phyloP scores from a whole-genome alignment of 2,329 filamentous ascomycete species.

The Amylocarpus encephaloides region DNA sequence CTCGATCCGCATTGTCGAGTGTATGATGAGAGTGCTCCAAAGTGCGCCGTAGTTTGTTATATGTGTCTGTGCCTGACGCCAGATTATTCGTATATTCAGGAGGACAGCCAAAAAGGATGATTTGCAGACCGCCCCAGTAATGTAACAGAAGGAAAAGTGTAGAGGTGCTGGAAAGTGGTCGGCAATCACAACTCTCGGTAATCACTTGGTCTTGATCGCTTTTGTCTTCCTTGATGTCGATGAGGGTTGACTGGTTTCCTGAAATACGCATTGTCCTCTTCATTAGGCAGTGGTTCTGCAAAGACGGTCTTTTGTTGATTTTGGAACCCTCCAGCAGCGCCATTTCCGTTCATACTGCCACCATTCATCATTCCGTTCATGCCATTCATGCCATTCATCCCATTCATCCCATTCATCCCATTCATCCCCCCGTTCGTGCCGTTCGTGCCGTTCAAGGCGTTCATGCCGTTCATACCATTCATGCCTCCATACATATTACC shows the following conservation, averaged over 20 bases:
- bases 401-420: slow-evolving; percentile 9
- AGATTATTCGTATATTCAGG: too few species aligned
- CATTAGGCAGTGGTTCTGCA: slow-evolving; percentile 48
- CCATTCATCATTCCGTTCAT: slow-evolving; percentile 31
- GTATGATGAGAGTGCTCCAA: too few species aligned
- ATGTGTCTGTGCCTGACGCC: too few species aligned
- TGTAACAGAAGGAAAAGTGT: not conserved
- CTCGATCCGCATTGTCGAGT: too few species aligned
- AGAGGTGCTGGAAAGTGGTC: not conserved
- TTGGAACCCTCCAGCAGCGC: slow-evolving; percentile 37
- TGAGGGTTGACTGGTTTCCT: slow-evolving; percentile 93
- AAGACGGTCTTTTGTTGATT: slow-evolving; percentile 48
- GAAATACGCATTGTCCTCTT: slow-evolving; percentile 88
- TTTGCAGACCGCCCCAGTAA: not conserved
- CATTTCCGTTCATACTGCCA: slow-evolving; percentile 24
- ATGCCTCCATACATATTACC: slow-evolving; percentile 24
- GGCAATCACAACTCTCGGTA: slow-evolving; percentile 70
- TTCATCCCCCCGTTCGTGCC: slow-evolving; percentile 31
- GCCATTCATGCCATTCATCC: slow-evolving; percentile 10
- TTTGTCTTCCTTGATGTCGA: slow-evolving; percentile 75
- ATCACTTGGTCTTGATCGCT: slow-evolving; percentile 78
- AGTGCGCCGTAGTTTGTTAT: too few species aligned
- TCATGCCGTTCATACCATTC: slow-evolving; percentile 16
- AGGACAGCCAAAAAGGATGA: not conserved
- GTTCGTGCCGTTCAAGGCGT: slow-evolving; percentile 6